phyloP scores from a whole-genome alignment of 805 yeast genomes.

The Ogataea angusta region DNA sequence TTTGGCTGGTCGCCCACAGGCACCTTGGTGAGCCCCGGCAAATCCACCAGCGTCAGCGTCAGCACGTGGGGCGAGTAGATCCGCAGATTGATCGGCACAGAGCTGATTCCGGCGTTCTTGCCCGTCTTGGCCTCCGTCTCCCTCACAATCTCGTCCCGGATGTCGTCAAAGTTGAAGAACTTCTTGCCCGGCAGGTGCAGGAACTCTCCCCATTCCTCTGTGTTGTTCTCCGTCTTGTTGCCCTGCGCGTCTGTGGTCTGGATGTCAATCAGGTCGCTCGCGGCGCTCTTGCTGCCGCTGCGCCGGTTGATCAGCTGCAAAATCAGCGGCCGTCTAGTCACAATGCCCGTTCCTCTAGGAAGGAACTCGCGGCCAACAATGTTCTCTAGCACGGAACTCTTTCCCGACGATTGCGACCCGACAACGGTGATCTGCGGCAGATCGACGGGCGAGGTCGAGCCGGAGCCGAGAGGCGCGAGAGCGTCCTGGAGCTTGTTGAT shows the following conservation, averaged over 20 bases:
- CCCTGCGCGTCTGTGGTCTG: constrained; percentile 44
- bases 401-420: constrained; percentile 88
- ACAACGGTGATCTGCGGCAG: constrained; percentile 94
- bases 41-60: constrained; percentile 90
- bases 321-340: constrained; percentile 48
- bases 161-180: constrained; percentile 83
- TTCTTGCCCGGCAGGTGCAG: constrained; percentile 87
- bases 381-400: constrained; percentile 85
- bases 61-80: constrained; percentile 92
- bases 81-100: constrained; percentile 89
- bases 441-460: constrained; percentile 84
- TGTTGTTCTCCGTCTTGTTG: constrained; percentile 62
- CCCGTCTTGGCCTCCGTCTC: constrained; percentile 88
- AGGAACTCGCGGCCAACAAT: constrained; percentile 88
- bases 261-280: constrained; percentile 41
- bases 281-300: constrained; percentile 28
- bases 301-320: constrained; percentile 76
- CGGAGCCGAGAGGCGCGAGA: constrained; percentile 93
- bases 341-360: constrained; percentile 92
- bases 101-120: constrained; percentile 82
- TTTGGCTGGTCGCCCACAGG: constrained; percentile 99
- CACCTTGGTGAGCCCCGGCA: constrained; percentile 96
- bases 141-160: constrained; percentile 83
- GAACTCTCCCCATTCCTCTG: constrained; percentile 96
- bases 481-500: constrained; percentile 94